Conservation (phyloP, 2,329 filamentous ascomycete species). For the Pseudocercospora ulei region DNA sequence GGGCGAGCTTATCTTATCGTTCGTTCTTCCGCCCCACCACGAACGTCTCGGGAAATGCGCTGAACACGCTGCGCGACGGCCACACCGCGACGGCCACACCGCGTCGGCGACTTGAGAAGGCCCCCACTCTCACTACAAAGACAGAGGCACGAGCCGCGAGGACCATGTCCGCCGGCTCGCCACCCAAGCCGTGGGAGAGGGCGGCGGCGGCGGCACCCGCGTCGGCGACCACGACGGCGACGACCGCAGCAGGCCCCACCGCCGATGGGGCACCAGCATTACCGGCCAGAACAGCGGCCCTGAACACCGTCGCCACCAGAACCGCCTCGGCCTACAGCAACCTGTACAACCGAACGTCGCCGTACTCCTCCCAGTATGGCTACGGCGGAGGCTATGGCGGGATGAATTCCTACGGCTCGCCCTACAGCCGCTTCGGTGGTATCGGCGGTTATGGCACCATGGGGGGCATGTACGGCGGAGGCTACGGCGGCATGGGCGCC, state of each 20-base stretch:
- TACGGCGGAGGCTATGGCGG: constrained; percentile 38
- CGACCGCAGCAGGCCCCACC: constrained; percentile 37
- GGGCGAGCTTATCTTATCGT: constrained; percentile 8
- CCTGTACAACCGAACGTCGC: constrained; percentile 37
- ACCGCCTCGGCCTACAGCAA: constrained; percentile 72
- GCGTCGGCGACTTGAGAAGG: background rate
- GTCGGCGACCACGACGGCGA: constrained; percentile 35
- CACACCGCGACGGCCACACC: constrained; percentile 8
- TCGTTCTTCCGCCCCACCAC: too few species aligned
- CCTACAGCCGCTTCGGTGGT: constrained; percentile 42
- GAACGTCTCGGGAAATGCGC: too few species aligned
- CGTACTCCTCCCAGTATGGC: constrained; percentile 48
- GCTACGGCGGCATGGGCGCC: constrained; percentile 31
- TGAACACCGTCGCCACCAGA: constrained; percentile 72
- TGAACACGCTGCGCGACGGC: constrained; percentile 17
- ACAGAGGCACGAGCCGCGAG: background rate
- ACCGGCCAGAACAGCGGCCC: constrained; percentile 68
- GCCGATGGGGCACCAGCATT: constrained; percentile 53
- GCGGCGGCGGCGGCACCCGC: constrained; percentile 50
- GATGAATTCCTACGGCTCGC: constrained; percentile 36
- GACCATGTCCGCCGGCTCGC: constrained; percentile 46
- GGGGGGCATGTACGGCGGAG: constrained; percentile 17
- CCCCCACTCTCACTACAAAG: background rate
- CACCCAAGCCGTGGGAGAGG: constrained; percentile 95
- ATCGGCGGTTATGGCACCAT: constrained; percentile 36